A percentile compares a stretch with the other conserved stretches of the same genome.
Evolutionary conservation across 805 yeast species (phyloP).

Genomic region (Yarrowia hollandica): DNA sequence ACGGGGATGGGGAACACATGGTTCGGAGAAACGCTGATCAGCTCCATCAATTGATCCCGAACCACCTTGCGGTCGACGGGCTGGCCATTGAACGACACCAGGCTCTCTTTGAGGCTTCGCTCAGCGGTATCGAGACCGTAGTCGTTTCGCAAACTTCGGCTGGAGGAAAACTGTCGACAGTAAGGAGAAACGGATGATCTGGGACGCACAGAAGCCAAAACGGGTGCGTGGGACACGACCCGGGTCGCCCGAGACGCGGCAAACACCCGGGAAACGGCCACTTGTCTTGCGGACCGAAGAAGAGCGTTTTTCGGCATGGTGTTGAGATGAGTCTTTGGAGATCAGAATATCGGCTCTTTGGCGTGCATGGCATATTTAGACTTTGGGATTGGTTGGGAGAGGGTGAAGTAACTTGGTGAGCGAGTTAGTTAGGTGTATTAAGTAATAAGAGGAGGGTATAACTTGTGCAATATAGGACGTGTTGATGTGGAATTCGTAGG

Average conservation of each 20-base stretch:
- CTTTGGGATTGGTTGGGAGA: slow-evolving; percentile 7
- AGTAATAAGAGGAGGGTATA: too few relatives aligned
- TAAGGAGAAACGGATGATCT: not conserved
- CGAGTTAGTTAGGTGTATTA: not conserved
- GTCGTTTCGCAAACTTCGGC: not conserved
- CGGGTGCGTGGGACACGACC: not conserved
- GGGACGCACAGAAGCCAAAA: not conserved
- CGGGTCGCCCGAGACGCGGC: not conserved
- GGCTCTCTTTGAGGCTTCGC: slow-evolving; percentile 12
- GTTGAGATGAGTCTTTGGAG: not conserved
- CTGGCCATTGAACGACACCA: not conserved
- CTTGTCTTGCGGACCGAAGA: not conserved
- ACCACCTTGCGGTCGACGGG: slow-evolving; percentile 17
- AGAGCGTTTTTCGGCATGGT: slow-evolving; percentile 19
- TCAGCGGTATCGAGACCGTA: slow-evolving; percentile 7
- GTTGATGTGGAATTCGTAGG: too few relatives aligned
- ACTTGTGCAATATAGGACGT: too few relatives aligned
- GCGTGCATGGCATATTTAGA: not conserved
- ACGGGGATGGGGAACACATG: slow-evolving; percentile 3
- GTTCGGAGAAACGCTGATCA: not conserved
- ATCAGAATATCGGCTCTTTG: too few relatives aligned
- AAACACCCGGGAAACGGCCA: not conserved
- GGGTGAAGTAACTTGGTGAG: not conserved
- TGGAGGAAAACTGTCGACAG: not conserved
- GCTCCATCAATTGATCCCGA: slow-evolving; percentile 2